Percentiles rank a stretch among this genome's conserved stretches.
Conservation (phyloP, 805 yeast species). For the Osmozyma mogii region DNA sequence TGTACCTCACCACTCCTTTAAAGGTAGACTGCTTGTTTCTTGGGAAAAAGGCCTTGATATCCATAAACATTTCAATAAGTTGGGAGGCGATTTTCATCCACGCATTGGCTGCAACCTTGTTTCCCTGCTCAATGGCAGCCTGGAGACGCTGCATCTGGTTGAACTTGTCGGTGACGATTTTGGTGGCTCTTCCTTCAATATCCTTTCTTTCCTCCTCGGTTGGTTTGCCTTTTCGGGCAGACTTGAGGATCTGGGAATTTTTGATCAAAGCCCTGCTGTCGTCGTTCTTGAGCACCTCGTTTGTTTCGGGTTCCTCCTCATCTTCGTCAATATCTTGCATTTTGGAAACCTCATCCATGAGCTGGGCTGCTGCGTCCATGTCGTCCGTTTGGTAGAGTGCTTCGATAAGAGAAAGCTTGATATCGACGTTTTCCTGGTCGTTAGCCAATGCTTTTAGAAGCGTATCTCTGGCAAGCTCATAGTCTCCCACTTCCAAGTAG, state of each 20-base stretch:
- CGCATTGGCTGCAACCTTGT: slow-evolving; percentile 52
- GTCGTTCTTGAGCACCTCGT: slow-evolving; percentile 14
- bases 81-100: slow-evolving; percentile 86
- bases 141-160: slow-evolving; percentile 46
- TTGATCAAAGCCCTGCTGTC: slow-evolving; percentile 8
- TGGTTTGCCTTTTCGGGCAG: slow-evolving; percentile 11
- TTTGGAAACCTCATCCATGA: slow-evolving; percentile 50
- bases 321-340: slow-evolving; percentile 7
- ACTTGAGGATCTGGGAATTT: slow-evolving; percentile 6
- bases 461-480: slow-evolving; percentile 52
- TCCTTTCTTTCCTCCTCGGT: slow-evolving; percentile 43
- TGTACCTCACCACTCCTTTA: slow-evolving; percentile 57
- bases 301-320: slow-evolving; percentile 15
- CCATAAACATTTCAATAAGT: slow-evolving; percentile 73
- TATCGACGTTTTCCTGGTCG: slow-evolving; percentile 62
- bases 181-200: slow-evolving; percentile 49
- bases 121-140: slow-evolving; percentile 20
- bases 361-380: slow-evolving; percentile 43
- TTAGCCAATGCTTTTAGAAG: slow-evolving; percentile 45
- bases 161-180: slow-evolving; percentile 49
- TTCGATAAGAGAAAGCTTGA: slow-evolving; percentile 75
- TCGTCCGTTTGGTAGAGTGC: slow-evolving; percentile 62
- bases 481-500: slow-evolving; percentile 64
- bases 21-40: slow-evolving; percentile 64
- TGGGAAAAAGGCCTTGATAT: slow-evolving; percentile 72